Base-by-base conservation (phyloP, 1,284 basidiomycete species). In the Neotropicomus parvogracilis region DNA sequence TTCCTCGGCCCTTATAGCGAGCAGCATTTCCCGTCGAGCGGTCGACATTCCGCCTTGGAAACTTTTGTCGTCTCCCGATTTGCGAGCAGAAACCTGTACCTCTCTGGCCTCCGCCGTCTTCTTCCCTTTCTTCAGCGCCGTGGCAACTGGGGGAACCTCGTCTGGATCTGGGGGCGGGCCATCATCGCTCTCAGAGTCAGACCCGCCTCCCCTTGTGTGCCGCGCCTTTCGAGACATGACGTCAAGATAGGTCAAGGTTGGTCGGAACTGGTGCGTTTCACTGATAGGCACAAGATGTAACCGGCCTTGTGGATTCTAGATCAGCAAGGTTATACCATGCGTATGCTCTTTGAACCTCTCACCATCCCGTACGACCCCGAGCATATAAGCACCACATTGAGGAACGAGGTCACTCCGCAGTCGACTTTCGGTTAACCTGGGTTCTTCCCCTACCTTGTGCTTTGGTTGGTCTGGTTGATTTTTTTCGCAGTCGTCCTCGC, bases 161-260 rank as follows among this genome's bases (percentile, higher is more conserved):
- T 89, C 87, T 19, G 86, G 87, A 59, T 90, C 87, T 33, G 79
- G 83, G 31, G 85, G 87, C 24, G 86, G 85, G 0, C 81, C 87
- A 49, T 88, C 84, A 49, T 88, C 86, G 6, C 81, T 83, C 31
- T 88, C 85, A 10, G 81, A 82, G 53, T 85, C 86, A 3, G 63
- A 60, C 0, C 73, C 77, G 12, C 75, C 70, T 14, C 65, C 69
- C 39, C 72, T 72, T n/a, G 64, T 52, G 46, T 77, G 80, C 58
- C 75, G 78, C 52, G 66, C 72, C 69, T 83, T 88, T 40, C 79
- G 78, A 19, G 81, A 79, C 45, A 84, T 63, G 49, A 79, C 67
- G 60, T 91, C 88, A 55, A 91, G 73, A 66, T 91, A 87, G 9
- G 85, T 87, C 54, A 91, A 66, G 6, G 84, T 84, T 8, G 88